A percentile compares a stretch with the other conserved stretches of the same genome.
These are phyloP conservation scores for Cerrena zonata DNA, from an alignment of 1,284 basidiomycete species.

Conservation along the genomic window DNA sequence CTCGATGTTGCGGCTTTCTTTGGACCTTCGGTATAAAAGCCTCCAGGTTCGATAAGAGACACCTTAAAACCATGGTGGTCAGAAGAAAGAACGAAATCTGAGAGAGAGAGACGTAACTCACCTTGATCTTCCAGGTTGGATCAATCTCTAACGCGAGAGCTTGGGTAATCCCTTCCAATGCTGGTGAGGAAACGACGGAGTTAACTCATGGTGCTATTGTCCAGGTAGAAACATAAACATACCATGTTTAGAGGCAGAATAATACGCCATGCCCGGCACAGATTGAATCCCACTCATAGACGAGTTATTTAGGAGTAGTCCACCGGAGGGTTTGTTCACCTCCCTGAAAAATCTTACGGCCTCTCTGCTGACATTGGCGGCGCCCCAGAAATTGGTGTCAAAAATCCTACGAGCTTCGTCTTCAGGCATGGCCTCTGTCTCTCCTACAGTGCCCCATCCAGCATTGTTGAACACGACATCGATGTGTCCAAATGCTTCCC, in stretches of 20 bases:
- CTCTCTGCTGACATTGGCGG: constrained; percentile 26
- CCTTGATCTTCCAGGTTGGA: constrained; percentile 28
- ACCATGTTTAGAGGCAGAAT: constrained; percentile 23
- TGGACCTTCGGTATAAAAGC: constrained; percentile 1
- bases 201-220: neutral
- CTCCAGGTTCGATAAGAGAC: constrained; percentile 4
- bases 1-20: neutral
- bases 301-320: constrained; percentile 28
- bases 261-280: constrained; percentile 22
- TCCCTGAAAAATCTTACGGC: constrained; percentile 33
- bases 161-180: constrained; percentile 24
- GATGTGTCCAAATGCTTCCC: constrained; percentile 33
- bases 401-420: constrained; percentile 27
- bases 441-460: constrained; percentile 23
- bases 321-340: constrained; percentile 31
- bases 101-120: constrained; percentile 5
- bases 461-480: constrained; percentile 44
- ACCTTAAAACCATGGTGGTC: neutral
- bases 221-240: neutral
- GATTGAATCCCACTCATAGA: constrained; percentile 24
- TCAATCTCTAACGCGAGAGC: constrained; percentile 22
- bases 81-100: neutral
- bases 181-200: constrained; percentile 7
- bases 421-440: constrained; percentile 31
- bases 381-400: no score